These are phyloP conservation scores for Aquilaria malaccensis DNA, from an alignment of 345 rosid genomes.

Conservation along the genomic window DNA sequence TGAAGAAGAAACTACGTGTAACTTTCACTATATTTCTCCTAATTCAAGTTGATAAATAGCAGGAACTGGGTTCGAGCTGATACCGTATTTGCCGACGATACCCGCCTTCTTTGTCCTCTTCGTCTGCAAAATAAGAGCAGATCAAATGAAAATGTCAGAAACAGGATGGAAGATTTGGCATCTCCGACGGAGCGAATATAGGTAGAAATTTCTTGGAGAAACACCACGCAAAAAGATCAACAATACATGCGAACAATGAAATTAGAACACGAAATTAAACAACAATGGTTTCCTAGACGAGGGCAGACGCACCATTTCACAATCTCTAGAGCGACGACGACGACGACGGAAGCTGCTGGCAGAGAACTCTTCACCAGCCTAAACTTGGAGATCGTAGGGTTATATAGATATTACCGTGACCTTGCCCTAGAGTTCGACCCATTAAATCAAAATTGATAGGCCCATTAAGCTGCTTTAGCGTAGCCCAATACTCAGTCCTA, in stretches of 20 bases:
- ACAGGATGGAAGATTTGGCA: neutral
- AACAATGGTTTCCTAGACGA: neutral
- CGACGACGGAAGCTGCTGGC: constrained; percentile 5
- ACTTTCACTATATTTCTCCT: neutral
- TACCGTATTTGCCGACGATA: constrained; percentile 71
- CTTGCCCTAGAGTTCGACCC: constrained; percentile 6
- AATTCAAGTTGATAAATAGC: neutral
- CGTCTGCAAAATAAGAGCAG: constrained; percentile 25
- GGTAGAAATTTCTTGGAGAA: neutral
- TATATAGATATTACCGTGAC: neutral
- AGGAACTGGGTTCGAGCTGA: neutral
- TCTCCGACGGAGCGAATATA: neutral
- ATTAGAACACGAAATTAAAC: neutral
- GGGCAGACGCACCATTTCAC: neutral
- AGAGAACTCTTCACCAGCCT: neutral
- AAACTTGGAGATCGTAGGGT: no score
- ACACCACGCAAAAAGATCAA: neutral
- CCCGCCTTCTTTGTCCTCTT: constrained; percentile 85
- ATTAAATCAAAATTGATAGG: neutral
- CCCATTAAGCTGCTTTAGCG: neutral
- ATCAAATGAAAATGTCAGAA: neutral
- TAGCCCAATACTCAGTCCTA: no score
- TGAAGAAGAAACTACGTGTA: neutral
- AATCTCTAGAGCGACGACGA: neutral
- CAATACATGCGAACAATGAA: neutral